Base-by-base conservation (phyloP, 1,139 yeast genomes). In the Ogataea hybrid region DNA sequence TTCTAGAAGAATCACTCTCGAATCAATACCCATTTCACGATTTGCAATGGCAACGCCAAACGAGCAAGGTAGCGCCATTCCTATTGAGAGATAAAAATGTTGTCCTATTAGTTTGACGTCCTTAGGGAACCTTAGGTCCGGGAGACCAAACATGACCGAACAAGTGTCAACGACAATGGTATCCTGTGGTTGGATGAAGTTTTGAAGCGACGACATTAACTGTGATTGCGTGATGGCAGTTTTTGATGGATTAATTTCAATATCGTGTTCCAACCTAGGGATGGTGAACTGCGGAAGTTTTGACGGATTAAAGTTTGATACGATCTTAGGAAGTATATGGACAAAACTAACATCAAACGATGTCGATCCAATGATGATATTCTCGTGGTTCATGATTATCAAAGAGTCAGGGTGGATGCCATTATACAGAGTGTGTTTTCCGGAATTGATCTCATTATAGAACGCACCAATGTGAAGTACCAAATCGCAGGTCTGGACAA, bases 51-150 rank as follows among this genome's bases (percentile, higher is more conserved):
- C 79, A 6, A 80, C 84, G 27, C 96, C 96, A 35, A 88, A 71
- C 1, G 92, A 75, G 3, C 94, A 88, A 1, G 96, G 96, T 21
- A 88, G 68, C 0, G 95, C 89, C 65, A 77, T 84, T 4, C 97
- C 97, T 54, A 88, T 88, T 2, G 95, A 85, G 1, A 90, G 81
- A 59, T 83, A 88, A 57, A 80, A 84, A 42, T 77, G 73, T 59
- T 87, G 95, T 5, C 85, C 71, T 41, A 83, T 67, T 48, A 73
- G 68, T 46, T 68, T 68, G 22, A 70, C 65, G 43, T 75, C 71
- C 18, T 61, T 51, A 28, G 89, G 87, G 43, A 86, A 70, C 46
- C 66, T 63, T 22, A 82, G 56, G 53, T 84, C 90, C 20, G 85
- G 77, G 33, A 81, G 58, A 1, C 81, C 85, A 64, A 86, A 86